Percentiles rank a stretch among this genome's conserved stretches.
Evolutionary conservation across 331 rosid genomes (phyloP).

Genomic region (Malus hybrid): DNA sequence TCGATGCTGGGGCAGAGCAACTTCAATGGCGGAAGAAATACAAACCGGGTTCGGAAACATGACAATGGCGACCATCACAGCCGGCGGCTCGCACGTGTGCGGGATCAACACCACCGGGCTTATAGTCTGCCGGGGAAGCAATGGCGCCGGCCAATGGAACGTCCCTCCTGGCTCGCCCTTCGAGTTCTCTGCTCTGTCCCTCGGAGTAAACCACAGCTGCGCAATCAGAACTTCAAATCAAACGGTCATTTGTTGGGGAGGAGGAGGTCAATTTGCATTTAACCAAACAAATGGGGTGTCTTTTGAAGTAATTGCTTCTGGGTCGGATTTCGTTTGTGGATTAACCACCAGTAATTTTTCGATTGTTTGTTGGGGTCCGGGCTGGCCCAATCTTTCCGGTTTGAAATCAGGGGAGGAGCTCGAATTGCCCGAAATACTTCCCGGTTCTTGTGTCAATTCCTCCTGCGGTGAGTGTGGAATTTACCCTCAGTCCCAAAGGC

Average conservation of each 20-base stretch:
- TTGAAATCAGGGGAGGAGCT: slow-evolving; percentile 17
- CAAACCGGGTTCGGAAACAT: slow-evolving; percentile 37
- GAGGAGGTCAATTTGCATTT: slow-evolving; percentile 31
- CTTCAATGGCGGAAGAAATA: slow-evolving; percentile 11
- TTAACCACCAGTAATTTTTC: slow-evolving; percentile 44
- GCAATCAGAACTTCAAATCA: slow-evolving; percentile 48
- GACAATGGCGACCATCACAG: slow-evolving; percentile 46
- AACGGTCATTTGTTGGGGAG: slow-evolving; percentile 82
- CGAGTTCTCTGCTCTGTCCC: slow-evolving; percentile 47
- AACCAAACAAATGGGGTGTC: slow-evolving; percentile 21
- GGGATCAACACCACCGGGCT: slow-evolving; percentile 54
- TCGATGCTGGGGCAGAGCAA: slow-evolving; percentile 64
- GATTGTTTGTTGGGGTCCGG: slow-evolving; percentile 84
- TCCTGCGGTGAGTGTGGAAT: slow-evolving; percentile 51
- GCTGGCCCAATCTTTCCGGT: slow-evolving; percentile 39
- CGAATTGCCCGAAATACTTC: slow-evolving; percentile 57
- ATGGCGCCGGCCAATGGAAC: slow-evolving; percentile 54
- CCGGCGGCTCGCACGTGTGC: slow-evolving; percentile 77
- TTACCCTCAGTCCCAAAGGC: slow-evolving; percentile 38
- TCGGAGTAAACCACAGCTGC: slow-evolving; percentile 69
- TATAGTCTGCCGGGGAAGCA: slow-evolving; percentile 56
- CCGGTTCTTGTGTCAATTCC: slow-evolving; percentile 72
- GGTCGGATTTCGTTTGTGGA: slow-evolving; percentile 74
- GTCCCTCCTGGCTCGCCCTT: slow-evolving; percentile 36
- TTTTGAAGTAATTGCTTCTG: slow-evolving; percentile 56